These are phyloP conservation scores for Cymbidium sinense DNA, from an alignment of 106 monocot species.

Conservation along the genomic window DNA sequence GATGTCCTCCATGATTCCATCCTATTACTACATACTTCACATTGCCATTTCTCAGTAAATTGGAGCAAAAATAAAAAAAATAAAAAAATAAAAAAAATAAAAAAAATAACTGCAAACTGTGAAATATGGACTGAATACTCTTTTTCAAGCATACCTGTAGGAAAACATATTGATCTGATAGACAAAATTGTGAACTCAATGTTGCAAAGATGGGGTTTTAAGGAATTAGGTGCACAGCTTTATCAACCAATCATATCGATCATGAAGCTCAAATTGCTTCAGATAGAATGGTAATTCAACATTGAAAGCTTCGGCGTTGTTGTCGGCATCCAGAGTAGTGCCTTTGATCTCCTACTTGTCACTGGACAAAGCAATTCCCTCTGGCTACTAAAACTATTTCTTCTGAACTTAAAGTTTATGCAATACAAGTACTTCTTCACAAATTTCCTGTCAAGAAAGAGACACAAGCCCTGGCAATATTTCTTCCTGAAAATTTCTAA, in stretches of 20 bases:
- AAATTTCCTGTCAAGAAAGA: slow-evolving; percentile 75
- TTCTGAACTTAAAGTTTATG: slow-evolving; percentile 44
- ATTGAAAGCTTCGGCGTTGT: no score
- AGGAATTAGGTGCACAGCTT: background rate
- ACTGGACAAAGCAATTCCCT: slow-evolving; percentile 15
- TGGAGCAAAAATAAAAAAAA: no score
- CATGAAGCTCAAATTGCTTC: background rate
- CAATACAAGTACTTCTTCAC: slow-evolving; percentile 75
- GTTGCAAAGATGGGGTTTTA: background rate
- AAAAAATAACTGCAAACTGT: no score
- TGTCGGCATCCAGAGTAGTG: background rate
- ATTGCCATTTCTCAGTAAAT: no score
- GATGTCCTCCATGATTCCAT: no score
- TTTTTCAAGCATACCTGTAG: no score
- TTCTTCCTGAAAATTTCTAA: slow-evolving; percentile 71
- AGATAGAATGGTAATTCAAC: no score
- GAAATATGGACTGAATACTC: no score
- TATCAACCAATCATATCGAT: background rate
- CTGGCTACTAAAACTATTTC: slow-evolving; percentile 21
- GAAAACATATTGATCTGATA: background rate
- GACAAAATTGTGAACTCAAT: background rate
- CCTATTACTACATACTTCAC: no score
- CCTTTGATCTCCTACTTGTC: slow-evolving; percentile 19
- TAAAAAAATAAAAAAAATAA: no score
- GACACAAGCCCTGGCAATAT: slow-evolving; percentile 72